Conservation (phyloP, 306 rosid genomes). For the Prunus kanzakura region DNA sequence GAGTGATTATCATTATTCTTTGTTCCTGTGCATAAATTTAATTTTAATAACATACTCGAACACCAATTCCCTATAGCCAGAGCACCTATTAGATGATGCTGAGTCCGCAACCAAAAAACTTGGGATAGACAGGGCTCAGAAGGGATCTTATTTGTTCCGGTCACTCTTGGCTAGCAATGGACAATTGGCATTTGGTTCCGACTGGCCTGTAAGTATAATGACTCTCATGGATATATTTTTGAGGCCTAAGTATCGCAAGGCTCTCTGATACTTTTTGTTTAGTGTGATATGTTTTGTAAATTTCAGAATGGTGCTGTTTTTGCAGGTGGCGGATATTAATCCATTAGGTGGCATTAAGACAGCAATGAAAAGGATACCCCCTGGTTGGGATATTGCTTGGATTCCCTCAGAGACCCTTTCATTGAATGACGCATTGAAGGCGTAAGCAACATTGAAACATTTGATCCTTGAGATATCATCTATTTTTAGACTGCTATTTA, state of each 20-base stretch:
- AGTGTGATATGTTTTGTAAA: background rate
- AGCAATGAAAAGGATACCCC: slow-evolving; percentile 64
- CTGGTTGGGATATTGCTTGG: slow-evolving; percentile 64
- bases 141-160: slow-evolving; percentile 58
- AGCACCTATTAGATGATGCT: slow-evolving; percentile 67
- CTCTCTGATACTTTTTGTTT: background rate
- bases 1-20: background rate
- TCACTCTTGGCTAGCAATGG: slow-evolving; percentile 57
- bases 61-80: slow-evolving; percentile 57
- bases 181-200: slow-evolving; percentile 72
- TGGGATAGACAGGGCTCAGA: slow-evolving; percentile 78
- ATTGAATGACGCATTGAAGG: slow-evolving; percentile 63
- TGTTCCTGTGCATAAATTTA: background rate
- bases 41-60: background rate
- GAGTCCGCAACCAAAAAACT: slow-evolving; percentile 59
- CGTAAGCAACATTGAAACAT: slow-evolving; percentile 37
- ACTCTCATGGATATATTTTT: slow-evolving; percentile 1
- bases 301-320: slow-evolving; percentile 21
- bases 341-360: slow-evolving; percentile 69
- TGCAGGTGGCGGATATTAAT: slow-evolving; percentile 60
- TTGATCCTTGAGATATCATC: background rate
- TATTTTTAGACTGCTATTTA: background rate
- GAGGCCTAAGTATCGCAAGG: background rate
- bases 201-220: slow-evolving; percentile 70
- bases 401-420: slow-evolving; percentile 67